phyloP scores from a whole-genome alignment of 2,329 filamentous ascomycete species.

The Trichoderma atrobrunneum region DNA sequence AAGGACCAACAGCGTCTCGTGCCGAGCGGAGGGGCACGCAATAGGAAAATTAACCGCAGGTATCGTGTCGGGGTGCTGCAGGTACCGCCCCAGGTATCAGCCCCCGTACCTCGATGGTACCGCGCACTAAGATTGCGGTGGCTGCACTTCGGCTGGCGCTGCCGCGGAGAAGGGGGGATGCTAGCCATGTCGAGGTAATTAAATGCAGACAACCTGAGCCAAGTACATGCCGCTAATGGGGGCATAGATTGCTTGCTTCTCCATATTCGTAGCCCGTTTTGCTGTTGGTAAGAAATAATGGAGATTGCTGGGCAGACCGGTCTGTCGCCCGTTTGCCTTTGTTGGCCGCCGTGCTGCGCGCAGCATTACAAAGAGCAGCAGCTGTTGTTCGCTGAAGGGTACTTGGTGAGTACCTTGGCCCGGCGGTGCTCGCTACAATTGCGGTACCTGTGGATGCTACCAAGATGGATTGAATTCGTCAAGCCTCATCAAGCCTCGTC shows the following conservation, averaged over 20 bases:
- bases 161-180: neutral
- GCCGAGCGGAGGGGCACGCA: slow-evolving; percentile 10
- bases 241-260: neutral
- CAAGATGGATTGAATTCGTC: neutral
- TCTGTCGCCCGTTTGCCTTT: neutral
- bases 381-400: neutral
- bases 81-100: neutral
- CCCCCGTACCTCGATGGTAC: neutral
- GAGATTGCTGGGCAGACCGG: neutral
- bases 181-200: neutral
- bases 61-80: neutral
- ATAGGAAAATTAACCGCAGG: slow-evolving; percentile 5
- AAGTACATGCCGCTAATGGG: neutral
- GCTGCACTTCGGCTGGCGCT: slow-evolving; percentile 7
- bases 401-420: neutral
- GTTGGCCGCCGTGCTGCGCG: neutral
- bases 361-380: neutral
- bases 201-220: neutral
- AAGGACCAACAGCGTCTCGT: neutral
- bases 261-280: neutral
- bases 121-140: slow-evolving; percentile 1
- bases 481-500: neutral
- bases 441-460: neutral
- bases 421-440: neutral
- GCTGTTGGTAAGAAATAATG: neutral